Evolutionary conservation across 352 stramenopile species (phyloP), one percentile per base, ranked within the genome.

Genomic region (Globisporangium viniferum): DNA sequence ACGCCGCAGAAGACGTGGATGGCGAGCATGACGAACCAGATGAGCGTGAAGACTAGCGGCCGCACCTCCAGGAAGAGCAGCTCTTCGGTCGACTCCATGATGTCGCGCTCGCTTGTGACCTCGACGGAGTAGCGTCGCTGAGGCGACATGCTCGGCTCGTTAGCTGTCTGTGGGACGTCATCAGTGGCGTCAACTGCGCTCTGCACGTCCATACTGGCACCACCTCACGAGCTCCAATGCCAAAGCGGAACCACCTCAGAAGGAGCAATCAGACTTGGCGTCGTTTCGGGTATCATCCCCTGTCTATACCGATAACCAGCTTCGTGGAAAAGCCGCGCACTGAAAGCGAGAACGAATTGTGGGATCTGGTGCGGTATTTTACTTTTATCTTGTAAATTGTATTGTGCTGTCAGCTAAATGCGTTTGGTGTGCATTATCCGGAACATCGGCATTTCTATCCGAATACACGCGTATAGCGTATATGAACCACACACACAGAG

Each of bases 1-100:
- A 35, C 39, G 12, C 64, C 68, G 48, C 71, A 77, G 31, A 59
- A 53, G 1, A 59, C 20, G 56, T 78, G 71, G 29, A 77, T 66
- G 9, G 15, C 8, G n/a, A 80, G 29, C 46, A 78, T 78, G n/a
- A 62, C 54, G 27, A 70, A 5, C 74, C 74, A 80, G 20, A 73
- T 31, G 46, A 58, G 27, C 6, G 63, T 64, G 44, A 73, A 73
- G 12, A 54, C 29, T 14, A 39, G 24, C 4, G 68, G 64, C 9
- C 68, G 68, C 35, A 73, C 36, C n/a, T 70, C 56, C 18, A 70
- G 46, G 33, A 70, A 70, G 29, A 70, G 57, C 46, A 70, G 64
- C 57, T 70, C 64, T 14, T 70, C 64, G 46, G 6, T 55, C 33
- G 57, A 64, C 46, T 70, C 64, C 44, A 70, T 54, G 8, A 70